Evolutionary conservation across 129 eudicot genomes (phyloP), one percentile per base, ranked within the genome.

Genomic region (Oenanthe sinensis): DNA sequence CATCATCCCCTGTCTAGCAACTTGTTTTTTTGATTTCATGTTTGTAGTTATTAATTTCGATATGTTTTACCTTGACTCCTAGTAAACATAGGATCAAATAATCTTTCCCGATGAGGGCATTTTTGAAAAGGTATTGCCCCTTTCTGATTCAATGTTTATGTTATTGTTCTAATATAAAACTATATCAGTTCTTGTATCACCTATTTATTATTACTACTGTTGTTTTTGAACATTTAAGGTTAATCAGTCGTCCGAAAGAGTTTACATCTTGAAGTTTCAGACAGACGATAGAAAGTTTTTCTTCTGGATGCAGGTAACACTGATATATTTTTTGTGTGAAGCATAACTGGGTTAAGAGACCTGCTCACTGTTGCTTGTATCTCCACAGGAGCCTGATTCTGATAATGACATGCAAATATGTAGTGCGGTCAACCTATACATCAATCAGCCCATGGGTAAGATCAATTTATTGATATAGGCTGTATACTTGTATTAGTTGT

Each of bases 281-380:
- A 90, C 96, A 22, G 99, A 95, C 50, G 95, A 90, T 75, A 87
- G 99, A 69, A 95, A 89, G 88, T 86, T 89, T 81, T 95, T 95
- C 87, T 95, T 90, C 78, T 95, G 96, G 99, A 90, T 95, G 96
- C 99, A 95, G 97, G 98, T 87, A 50, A 48, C 2, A 46, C 60
- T 45, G 76, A 4, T 30, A 16, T 30, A 11, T 67, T 22, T 67
- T 20, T 67, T 4, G 4, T 30, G 72, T 74, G 22, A 45, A 45
- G 22, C 65, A 44, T 37, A 43, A 33, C 63, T 68, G 52, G 40
- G 12, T 40, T 65, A 19, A 78, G 60, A 71, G 20, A 7, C 43
- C 77, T 67, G 58, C 62, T 36, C 50, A 17, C 8, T 48, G 10
- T 84, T 81, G 26, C 28, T 86, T 17, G 3, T 46, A 80, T 77